Evolutionary conservation across 768 basidiomycete genomes (phyloP), one percentile per base, ranked within the genome.

Genomic region (Phylloporus sp.): DNA sequence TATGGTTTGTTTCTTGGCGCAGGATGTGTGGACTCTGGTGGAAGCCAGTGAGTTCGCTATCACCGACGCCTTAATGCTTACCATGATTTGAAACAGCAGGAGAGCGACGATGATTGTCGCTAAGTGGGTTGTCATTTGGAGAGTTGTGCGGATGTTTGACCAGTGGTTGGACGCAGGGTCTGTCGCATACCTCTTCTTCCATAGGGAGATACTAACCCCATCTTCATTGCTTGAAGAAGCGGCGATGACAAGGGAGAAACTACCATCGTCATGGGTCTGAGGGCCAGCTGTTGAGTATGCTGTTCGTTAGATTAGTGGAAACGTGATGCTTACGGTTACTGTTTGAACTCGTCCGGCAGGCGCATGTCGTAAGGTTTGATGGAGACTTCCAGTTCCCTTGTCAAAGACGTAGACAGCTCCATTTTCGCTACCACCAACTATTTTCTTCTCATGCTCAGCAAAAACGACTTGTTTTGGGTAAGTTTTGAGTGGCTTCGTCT

Each of bases 381-480:
- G 13, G 2, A 50, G 36, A 16, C 8, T 34, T 10, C 53, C 40
- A 23, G 18, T 45, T 5, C 13, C 34, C 35, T 32, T 54, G 7
- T 45, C 27, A 26, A 54, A 54, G 10, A 54, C 22, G 22, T 38
- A 27, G 1, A 41, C 48, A 4, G 32, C 15, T 0, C 53, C 28
- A 18, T 50, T 44, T 8, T 50, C 44, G 7, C 47, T 34, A 13
- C 48, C 53, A 22, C 53, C 48, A 5, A 50, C 24, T 1, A 54
- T 20, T n/a, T 26, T 13, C 22, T 22, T 34, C n/a, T 31, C 49
- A 12, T 45, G n/a, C n/a, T 45, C 43, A 2, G 7, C 23, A 24
- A 49, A 54, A 2, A 13, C 24, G 7, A 54, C 53, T 39, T 54
- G 53, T 32, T 54, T 54, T 15, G 43, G 53, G 45, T 54, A 54